Conservation (phyloP, 2,329 filamentous ascomycete species). For the Fusarium dimerum region DNA sequence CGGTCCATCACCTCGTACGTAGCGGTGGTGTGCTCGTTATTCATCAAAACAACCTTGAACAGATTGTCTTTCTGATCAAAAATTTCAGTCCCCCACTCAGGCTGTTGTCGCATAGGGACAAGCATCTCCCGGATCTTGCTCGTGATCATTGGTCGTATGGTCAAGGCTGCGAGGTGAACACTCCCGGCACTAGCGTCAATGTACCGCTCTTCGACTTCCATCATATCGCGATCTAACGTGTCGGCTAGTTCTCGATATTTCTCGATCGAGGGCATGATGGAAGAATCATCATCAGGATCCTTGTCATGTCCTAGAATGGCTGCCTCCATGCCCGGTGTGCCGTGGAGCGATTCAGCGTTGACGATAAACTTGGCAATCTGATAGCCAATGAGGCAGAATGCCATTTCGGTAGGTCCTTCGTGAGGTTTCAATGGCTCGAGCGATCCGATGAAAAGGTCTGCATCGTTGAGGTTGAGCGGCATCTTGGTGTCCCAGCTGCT, state of each 20-base stretch:
- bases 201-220: slow-evolving; percentile 49
- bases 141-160: slow-evolving; percentile 48
- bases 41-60: slow-evolving; percentile 54
- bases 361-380: slow-evolving; percentile 53
- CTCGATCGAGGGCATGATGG: slow-evolving; percentile 34
- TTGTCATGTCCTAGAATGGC: slow-evolving; percentile 48
- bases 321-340: slow-evolving; percentile 50
- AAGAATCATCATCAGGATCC: slow-evolving; percentile 29
- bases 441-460: slow-evolving; percentile 56
- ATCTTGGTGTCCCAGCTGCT: slow-evolving; percentile 57
- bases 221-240: slow-evolving; percentile 44
- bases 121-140: slow-evolving; percentile 52
- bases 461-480: slow-evolving; percentile 60
- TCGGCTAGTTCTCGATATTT: slow-evolving; percentile 45
- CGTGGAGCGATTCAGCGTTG: slow-evolving; percentile 41
- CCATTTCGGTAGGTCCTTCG: slow-evolving; percentile 63
- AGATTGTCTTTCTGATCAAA: slow-evolving; percentile 52
- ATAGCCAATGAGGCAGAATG: slow-evolving; percentile 53
- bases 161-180: slow-evolving; percentile 52
- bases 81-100: slow-evolving; percentile 53
- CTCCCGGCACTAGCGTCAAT: slow-evolving; percentile 54
- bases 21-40: slow-evolving; percentile 48
- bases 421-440: slow-evolving; percentile 51
- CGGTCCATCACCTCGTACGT: slow-evolving; percentile 45
- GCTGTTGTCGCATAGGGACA: slow-evolving; percentile 46